Percentiles rank a stretch among this genome's conserved stretches.
Evolutionary conservation across 805 yeast genomes (phyloP).

Genomic region (Kuraishia hungarica): DNA sequence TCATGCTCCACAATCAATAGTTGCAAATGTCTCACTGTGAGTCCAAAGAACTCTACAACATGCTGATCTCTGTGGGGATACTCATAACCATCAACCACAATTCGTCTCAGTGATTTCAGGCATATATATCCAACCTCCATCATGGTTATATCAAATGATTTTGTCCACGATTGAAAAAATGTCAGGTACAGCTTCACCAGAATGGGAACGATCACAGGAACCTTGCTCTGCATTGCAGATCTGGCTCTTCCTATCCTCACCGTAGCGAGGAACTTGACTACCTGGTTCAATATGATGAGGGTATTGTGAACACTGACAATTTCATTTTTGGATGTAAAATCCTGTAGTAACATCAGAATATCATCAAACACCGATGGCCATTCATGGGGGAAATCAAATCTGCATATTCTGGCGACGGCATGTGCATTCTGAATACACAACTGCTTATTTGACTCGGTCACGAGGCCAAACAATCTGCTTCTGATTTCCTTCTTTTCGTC

Average conservation of each 20-base stretch:
- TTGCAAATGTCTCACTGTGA: conserved; percentile 52
- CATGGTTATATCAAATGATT: conserved; percentile 36
- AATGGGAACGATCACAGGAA: conserved; percentile 53
- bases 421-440: conserved; percentile 79
- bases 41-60: conserved; percentile 51
- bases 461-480: conserved; percentile 40
- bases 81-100: conserved; percentile 70
- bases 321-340: conserved; percentile 33
- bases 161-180: conserved; percentile 58
- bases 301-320: conserved; percentile 52
- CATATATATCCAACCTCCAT: conserved; percentile 75
- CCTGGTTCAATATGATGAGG: conserved; percentile 64
- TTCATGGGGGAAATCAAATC: conserved; percentile 78
- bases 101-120: conserved; percentile 65
- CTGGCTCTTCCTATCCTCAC: conserved; percentile 81
- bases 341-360: conserved; percentile 34
- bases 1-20: conserved; percentile 47
- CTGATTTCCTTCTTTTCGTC: conserved; percentile 68
- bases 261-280: conserved; percentile 63
- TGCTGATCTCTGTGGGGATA: conserved; percentile 52
- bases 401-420: conserved; percentile 66
- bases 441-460: conserved; percentile 67
- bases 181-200: conserved; percentile 50
- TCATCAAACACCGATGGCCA: conserved; percentile 82
- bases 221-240: conserved; percentile 65